These are phyloP conservation scores for Pythium biforme DNA, from an alignment of 352 stramenopile genomes.

Conservation along the genomic window DNA sequence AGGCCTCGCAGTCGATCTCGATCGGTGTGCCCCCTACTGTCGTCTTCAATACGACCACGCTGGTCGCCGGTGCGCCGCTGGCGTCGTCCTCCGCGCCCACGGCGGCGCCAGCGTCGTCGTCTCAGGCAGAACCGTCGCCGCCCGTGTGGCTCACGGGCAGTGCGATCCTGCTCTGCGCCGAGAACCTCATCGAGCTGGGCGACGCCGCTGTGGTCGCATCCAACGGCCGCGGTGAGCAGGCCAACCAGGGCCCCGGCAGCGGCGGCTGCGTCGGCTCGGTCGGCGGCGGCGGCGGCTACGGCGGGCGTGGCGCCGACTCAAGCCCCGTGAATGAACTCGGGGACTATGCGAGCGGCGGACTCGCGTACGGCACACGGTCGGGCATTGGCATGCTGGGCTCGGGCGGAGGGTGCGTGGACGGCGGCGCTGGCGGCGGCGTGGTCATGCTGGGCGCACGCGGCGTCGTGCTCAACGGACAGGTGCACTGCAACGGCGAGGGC, in stretches of 20 bases:
- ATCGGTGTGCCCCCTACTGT: conserved; percentile 28
- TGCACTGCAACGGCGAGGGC: conserved; percentile 65
- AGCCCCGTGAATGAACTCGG: conserved; percentile 47
- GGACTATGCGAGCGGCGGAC: conserved; percentile 60
- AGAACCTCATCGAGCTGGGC: conserved; percentile 45
- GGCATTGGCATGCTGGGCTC: conserved; percentile 70
- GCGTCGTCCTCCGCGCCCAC: not conserved
- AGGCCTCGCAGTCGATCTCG: conserved; percentile 50
- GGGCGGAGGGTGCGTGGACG: conserved; percentile 64
- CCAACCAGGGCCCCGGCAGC: conserved; percentile 63
- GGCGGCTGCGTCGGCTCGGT: conserved; percentile 58
- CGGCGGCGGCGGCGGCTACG: conserved; percentile 67
- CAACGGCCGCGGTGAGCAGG: conserved; percentile 57
- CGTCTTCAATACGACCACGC: not conserved
- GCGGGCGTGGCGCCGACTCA: conserved; percentile 68
- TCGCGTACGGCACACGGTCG: conserved; percentile 65
- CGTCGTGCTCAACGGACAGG: conserved; percentile 67
- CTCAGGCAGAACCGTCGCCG: conserved; percentile 1
- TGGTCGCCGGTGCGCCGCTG: not conserved
- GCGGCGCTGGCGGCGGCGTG: conserved; percentile 65
- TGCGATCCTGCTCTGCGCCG: conserved; percentile 61
- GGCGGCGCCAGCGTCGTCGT: not conserved
- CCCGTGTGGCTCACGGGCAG: conserved; percentile 44
- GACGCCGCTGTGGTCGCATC: conserved; percentile 44
- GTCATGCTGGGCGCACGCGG: conserved; percentile 59